phyloP scores from a whole-genome alignment of 257 asterid genomes.

The Ocimum tenuiflorum region DNA sequence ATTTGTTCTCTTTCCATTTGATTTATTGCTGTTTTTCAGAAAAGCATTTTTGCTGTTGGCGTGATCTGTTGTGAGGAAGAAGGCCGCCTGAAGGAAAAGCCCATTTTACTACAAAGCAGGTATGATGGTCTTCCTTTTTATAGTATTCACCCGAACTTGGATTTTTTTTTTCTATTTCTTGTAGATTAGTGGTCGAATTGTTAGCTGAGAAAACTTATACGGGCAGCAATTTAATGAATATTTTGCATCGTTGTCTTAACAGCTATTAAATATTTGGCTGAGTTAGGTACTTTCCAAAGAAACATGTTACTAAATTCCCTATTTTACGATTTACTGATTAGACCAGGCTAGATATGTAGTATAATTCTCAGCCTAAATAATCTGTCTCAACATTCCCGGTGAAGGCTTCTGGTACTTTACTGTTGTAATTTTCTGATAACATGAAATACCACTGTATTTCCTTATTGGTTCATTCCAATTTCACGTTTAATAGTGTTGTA shows the following conservation, averaged over 20 bases:
- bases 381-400: not conserved
- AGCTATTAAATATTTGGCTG: not conserved
- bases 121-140: constrained; percentile 13
- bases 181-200: not conserved
- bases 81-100: constrained; percentile 94
- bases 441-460: not conserved
- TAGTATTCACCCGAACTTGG: not conserved
- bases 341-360: not conserved
- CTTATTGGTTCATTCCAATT: not conserved
- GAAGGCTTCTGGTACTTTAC: not conserved
- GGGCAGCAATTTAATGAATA: not conserved
- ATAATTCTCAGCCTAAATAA: not conserved
- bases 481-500: not conserved
- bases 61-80: constrained; percentile 96
- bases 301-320: not conserved
- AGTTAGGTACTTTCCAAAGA: not conserved
- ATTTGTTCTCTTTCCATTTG: constrained; percentile 14
- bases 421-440: not conserved
- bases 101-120: constrained; percentile 92
- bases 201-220: not conserved
- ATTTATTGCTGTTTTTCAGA: constrained; percentile 38
- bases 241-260: not conserved
- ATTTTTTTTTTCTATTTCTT: constrained; percentile 8
- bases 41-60: constrained; percentile 84
- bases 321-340: not conserved